A percentile compares a stretch with the other conserved stretches of the same genome.
These are phyloP conservation scores for Apophysomyces elegans DNA, from an alignment of 371 early-diverging fungal genomes.

Conservation along the genomic window DNA sequence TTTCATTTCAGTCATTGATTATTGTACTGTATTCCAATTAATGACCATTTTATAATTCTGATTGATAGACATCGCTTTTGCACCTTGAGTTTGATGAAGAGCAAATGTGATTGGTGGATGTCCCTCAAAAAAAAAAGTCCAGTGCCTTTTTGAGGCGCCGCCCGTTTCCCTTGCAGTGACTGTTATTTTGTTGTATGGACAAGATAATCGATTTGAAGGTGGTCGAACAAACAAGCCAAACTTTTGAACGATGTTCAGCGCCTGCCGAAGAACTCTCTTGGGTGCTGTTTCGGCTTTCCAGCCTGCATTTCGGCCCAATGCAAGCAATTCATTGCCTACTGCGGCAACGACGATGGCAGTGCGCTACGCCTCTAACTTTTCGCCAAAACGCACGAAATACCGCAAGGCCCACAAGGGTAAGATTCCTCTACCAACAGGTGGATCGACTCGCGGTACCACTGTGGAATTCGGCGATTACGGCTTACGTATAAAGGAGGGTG, in stretches of 20 bases:
- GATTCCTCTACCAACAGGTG: constrained; percentile 80
- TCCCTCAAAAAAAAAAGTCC: no score
- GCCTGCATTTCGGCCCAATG: not conserved
- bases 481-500: constrained; percentile 82
- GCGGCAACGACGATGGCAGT: constrained; percentile 10
- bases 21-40: no score
- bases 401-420: constrained; percentile 92
- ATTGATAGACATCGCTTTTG: no score
- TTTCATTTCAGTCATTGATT: no score
- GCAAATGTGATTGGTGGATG: no score
- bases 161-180: no score
- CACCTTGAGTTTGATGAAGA: no score
- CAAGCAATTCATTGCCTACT: not conserved
- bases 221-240: not conserved
- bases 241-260: not conserved
- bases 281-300: constrained; percentile 4
- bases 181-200: not conserved
- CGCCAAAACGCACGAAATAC: constrained; percentile 82
- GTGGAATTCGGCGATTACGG: constrained; percentile 92
- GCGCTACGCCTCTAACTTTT: constrained; percentile 66
- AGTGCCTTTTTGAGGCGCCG: no score
- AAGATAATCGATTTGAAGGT: not conserved
- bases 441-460: constrained; percentile 85
- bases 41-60: no score
- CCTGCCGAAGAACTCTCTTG: not conserved